Evolutionary conservation across 495 filamentous ascomycete species (phyloP).

Genomic region (Aspergillus ostianus): DNA sequence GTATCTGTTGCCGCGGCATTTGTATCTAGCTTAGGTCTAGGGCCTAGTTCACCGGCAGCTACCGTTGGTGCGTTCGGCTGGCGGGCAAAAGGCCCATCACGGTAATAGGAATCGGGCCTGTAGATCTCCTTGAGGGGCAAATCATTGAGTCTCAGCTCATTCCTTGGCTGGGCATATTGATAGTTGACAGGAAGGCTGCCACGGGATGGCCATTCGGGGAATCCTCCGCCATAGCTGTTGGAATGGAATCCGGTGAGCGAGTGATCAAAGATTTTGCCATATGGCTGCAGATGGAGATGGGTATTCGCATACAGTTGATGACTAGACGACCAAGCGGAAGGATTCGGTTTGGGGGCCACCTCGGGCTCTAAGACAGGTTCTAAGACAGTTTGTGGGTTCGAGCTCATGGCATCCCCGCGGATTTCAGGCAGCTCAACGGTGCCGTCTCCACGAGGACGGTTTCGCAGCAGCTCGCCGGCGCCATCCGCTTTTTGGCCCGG

Average conservation of each 20-base stretch:
- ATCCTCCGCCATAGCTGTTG: background rate
- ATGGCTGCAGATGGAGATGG: slow-evolving; percentile 5
- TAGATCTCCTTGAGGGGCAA: background rate
- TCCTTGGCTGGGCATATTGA: background rate
- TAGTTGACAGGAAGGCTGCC: background rate
- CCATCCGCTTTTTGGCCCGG: background rate
- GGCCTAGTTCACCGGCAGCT: no score
- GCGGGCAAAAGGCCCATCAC: background rate
- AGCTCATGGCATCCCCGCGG: background rate
- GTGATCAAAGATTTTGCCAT: slow-evolving; percentile 13
- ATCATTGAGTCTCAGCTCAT: background rate
- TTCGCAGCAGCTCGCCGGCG: background rate
- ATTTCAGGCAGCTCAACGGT: background rate
- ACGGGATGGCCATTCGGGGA: background rate
- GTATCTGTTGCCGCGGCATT: background rate
- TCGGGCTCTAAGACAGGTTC: background rate
- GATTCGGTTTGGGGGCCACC: background rate
- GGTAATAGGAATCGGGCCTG: background rate
- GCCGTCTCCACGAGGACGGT: background rate
- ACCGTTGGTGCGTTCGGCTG: background rate
- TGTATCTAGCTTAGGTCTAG: background rate
- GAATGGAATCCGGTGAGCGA: slow-evolving; percentile 2
- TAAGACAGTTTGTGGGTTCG: background rate
- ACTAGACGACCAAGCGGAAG: background rate
- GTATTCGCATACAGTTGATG: background rate